A percentile compares a stretch with the other conserved stretches of the same genome.
Conservation (phyloP, 176 grass and related monocot genomes). For the Tillandsia leiboldiana region DNA sequence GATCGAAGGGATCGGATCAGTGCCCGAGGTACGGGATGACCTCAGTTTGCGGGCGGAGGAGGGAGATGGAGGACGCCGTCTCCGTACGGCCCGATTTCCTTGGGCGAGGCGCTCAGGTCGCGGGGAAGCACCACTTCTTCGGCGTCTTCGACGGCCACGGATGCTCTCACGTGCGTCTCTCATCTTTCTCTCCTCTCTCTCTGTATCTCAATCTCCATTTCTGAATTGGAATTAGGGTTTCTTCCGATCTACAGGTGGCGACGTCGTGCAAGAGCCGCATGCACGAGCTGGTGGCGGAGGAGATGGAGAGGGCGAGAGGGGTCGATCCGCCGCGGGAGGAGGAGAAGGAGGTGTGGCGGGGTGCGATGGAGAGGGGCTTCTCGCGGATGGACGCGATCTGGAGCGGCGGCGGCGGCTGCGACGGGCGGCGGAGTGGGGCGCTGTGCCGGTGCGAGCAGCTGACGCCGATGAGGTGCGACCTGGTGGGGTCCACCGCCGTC, state of each 20-base stretch:
- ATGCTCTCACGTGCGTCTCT: constrained; percentile 62
- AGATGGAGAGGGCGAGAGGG: constrained; percentile 14
- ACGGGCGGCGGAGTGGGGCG: constrained; percentile 27
- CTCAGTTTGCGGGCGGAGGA: constrained; percentile 53
- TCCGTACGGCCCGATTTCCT: constrained; percentile 57
- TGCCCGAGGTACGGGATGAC: constrained; percentile 41
- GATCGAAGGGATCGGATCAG: neutral
- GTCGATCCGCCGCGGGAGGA: neutral
- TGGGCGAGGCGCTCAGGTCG: neutral
- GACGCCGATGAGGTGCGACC: constrained; percentile 62
- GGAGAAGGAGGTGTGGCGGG: constrained; percentile 31
- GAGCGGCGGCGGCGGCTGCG: constrained; percentile 17
- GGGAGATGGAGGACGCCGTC: constrained; percentile 92
- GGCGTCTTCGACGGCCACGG: constrained; percentile 93
- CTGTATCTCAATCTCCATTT: neutral
- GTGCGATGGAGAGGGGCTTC: constrained; percentile 73
- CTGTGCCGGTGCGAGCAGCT: constrained; percentile 67
- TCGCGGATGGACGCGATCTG: constrained; percentile 39
- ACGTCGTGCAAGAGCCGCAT: constrained; percentile 51
- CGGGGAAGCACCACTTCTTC: constrained; percentile 56
- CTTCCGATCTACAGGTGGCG: constrained; percentile 43
- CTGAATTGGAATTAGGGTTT: constrained; percentile 4
- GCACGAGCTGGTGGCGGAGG: constrained; percentile 61
- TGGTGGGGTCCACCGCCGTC: constrained; percentile 79
- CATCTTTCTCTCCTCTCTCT: neutral